These are phyloP conservation scores for Saksenaea vasiformis DNA, from an alignment of 371 early-diverging fungal species.

Conservation along the genomic window DNA sequence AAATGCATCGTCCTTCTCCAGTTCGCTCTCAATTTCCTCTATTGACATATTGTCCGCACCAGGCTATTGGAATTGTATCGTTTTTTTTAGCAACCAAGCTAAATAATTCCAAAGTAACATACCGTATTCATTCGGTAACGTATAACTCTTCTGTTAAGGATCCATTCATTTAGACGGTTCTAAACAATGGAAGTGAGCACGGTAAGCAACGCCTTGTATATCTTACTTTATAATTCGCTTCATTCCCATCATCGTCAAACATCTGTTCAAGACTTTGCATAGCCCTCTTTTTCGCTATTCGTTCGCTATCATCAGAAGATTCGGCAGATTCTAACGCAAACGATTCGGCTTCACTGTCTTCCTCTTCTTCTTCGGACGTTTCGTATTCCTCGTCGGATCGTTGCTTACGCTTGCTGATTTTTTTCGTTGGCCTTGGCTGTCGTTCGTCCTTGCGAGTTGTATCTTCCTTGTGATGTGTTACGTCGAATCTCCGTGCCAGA, in stretches of 20 bases:
- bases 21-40: constrained; percentile 17
- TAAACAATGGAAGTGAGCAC: neutral
- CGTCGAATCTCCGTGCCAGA: neutral
- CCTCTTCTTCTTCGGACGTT: constrained; percentile 19
- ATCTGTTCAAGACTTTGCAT: constrained; percentile 19
- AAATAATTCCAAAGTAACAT: constrained; percentile 2
- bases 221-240: constrained; percentile 50
- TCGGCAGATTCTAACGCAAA: constrained; percentile 6
- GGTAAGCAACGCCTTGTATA: neutral
- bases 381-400: constrained; percentile 28
- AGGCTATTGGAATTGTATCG: neutral
- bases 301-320: constrained; percentile 12
- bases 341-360: constrained; percentile 10
- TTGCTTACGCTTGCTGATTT: constrained; percentile 28
- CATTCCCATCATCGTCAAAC: constrained; percentile 67
- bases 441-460: neutral
- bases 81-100: constrained; percentile 15
- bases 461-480: constrained; percentile 6
- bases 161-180: constrained; percentile 61
- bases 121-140: constrained; percentile 40
- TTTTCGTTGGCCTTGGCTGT: constrained; percentile 12
- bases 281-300: constrained; percentile 12
- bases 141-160: constrained; percentile 46
- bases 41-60: constrained; percentile 11
- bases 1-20: constrained; percentile 6